Base-by-base conservation (phyloP, 306 rosid species). In the Sophora flavescens region DNA sequence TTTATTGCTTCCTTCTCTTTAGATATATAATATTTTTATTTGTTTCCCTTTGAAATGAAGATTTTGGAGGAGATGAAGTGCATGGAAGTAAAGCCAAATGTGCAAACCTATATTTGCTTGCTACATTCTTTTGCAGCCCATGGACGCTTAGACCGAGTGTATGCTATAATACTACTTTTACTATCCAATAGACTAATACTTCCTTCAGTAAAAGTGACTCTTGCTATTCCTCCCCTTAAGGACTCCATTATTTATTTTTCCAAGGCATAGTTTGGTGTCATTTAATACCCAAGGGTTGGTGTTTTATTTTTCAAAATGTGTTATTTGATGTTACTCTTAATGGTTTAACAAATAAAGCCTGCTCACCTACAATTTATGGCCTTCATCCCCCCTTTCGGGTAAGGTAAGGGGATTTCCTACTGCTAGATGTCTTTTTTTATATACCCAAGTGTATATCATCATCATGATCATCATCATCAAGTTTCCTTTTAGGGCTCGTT, bases 21-120 rank as follows among this genome's bases (percentile, higher is more conserved):
- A 33, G 28, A 72, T 6, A 6, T 54, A 16, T 79, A 62, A 69
- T 79, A 22, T 2, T 79, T 71, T 56, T 22, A 5, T 41, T 58
- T 60, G 3, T 51, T 76, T 80, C 50, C 74, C 45, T 63, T 39
- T 61, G 36, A 63, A 68, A 69, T 75, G 81, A 68, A 95, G 99
- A 77, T 92, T 68, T 89, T 89, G 87, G 99, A 92, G 76, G 97
- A 95, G 81, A 95, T 92, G 97, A 92, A 89, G 87, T 80, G 62
- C 64, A 61, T 75, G 82, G 91, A 90, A 58, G 89, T 90, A 80
- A 91, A 91, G 89, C 97, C 99, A 57, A 87, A 80, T 83, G 84
- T 85, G 16, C 97, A 89, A 70, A 92, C 97, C 50, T 95, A 84
- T 79, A 71, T 89, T 82, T 95, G 97, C 84, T 88, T 95, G 70